Evolutionary conservation across 768 basidiomycete genomes (phyloP), one percentile per base, ranked within the genome.

Genomic region (Amanita molliuscula): DNA sequence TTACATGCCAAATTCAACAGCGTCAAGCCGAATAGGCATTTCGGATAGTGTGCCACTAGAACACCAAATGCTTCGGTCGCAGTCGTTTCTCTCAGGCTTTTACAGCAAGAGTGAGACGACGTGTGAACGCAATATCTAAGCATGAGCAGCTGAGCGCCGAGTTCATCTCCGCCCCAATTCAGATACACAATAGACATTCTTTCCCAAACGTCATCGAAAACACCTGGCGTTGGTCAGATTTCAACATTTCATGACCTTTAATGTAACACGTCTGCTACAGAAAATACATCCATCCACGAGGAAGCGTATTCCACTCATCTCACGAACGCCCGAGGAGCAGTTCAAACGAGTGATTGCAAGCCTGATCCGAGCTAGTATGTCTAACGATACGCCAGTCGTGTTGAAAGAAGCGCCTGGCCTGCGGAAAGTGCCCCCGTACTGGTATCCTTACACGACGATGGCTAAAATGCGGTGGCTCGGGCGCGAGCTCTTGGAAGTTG

Each of bases 391-490:
- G 61, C 58, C 38, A 60, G 57, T n/a, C 59, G 62, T 21, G 57
- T 53, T 48, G 48, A 55, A 47, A 53, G 57, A 46, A 60, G 60
- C 34, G 54, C 60, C 29, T 61, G 82, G 81, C 9, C 70, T 96
- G 52, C 84, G 86, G 62, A 90, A 91, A 63, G 76, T 86, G 46
- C 69, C 82, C 36, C 87, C 93, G 0, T 95, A 95, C 62, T 96
- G 91, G 89, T 87, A 89, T 62, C 87, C 91, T 2, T 89, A 93
- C 61, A 88, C 82, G 7, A 95, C 92, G 0, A 93, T 85, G 81
- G 90, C 91, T 18, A 97, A 97, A 64, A 77, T 82, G 46, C 77
- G 93, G 25, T 96, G 93, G 92, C 72, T 90, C 33, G 83, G 86
- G 29, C 73, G 93, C 42, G 86, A 92, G 63, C 73, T 96, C 33